These are phyloP conservation scores for Malus fusca DNA, from an alignment of 306 rosid genomes.

Conservation along the genomic window DNA sequence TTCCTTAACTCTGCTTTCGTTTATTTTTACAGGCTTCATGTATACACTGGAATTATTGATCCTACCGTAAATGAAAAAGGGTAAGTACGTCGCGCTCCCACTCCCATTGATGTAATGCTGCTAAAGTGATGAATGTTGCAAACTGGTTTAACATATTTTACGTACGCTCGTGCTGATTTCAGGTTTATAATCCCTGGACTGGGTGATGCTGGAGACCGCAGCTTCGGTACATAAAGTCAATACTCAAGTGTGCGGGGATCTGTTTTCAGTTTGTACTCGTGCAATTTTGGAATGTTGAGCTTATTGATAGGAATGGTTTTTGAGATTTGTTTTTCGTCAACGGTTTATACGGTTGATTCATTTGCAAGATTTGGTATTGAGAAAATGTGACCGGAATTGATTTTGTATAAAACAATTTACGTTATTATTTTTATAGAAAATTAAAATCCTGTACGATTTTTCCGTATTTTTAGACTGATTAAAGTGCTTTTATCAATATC, in stretches of 20 bases:
- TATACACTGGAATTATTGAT: constrained; percentile 84
- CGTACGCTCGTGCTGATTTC: not conserved
- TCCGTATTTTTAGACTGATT: no score
- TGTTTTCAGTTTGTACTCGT: not conserved
- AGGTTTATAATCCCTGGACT: constrained; percentile 97
- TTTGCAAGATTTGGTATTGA: not conserved
- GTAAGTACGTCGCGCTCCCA: constrained; percentile 29
- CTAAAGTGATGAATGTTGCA: not conserved
- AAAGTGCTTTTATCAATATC: no score
- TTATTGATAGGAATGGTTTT: not conserved
- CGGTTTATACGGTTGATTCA: not conserved
- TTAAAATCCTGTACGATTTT: no score
- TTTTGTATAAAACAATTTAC: not conserved
- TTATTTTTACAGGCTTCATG: constrained; percentile 58
- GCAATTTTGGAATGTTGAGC: constrained; percentile 29
- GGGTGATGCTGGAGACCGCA: constrained; percentile 97
- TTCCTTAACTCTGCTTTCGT: constrained; percentile 1
- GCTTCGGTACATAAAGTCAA: constrained; percentile 62
- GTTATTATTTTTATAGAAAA: not conserved
- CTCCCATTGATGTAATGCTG: not conserved
- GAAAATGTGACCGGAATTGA: not conserved
- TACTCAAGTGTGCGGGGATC: not conserved
- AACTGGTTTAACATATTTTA: not conserved
- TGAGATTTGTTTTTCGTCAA: not conserved
- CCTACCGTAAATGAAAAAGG: constrained; percentile 81